Evolutionary conservation across 2,329 filamentous ascomycete species (phyloP).

Genomic region (Aspergillus alliaceus): DNA sequence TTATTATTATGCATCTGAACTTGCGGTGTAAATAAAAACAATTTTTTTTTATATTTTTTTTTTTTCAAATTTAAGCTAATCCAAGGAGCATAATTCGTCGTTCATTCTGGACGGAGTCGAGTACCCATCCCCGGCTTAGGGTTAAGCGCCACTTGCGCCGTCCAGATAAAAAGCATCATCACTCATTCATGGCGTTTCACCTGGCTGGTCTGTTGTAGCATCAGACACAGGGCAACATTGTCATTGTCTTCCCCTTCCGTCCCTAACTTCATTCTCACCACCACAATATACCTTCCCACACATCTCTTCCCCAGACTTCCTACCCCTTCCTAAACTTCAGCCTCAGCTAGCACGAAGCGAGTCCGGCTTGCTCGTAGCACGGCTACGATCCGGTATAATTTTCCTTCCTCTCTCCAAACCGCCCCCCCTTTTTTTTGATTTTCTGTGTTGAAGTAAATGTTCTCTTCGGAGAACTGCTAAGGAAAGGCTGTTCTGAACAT

Average conservation of each 20-base stretch:
- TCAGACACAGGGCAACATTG: constrained; percentile 1
- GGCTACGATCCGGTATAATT: constrained; percentile 12
- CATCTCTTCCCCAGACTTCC: not conserved
- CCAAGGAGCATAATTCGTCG: not conserved
- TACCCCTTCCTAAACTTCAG: not conserved
- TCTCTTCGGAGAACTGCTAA: constrained; percentile 2
- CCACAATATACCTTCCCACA: not conserved
- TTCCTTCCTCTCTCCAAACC: constrained; percentile 3
- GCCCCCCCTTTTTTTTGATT: constrained; percentile 4
- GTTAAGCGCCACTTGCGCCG: not conserved
- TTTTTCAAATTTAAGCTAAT: not conserved
- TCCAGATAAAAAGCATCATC: constrained; percentile 1
- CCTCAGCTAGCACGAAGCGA: constrained; percentile 12
- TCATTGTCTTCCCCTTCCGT: constrained; percentile 1
- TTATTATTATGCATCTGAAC: too few relatives aligned
- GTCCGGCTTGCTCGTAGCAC: constrained; percentile 15
- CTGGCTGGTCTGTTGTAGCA: not conserved
- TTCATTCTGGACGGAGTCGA: not conserved
- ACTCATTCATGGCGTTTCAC: constrained; percentile 4
- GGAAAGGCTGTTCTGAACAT: constrained; percentile 18
- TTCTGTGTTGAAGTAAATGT: not conserved
- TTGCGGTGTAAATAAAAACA: not conserved
- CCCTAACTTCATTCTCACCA: not conserved
- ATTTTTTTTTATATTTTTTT: not conserved
- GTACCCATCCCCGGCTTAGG: not conserved